These are phyloP conservation scores for Ampelocalamus luodianensis DNA, from an alignment of 176 grass and related monocot genomes.

Conservation along the genomic window DNA sequence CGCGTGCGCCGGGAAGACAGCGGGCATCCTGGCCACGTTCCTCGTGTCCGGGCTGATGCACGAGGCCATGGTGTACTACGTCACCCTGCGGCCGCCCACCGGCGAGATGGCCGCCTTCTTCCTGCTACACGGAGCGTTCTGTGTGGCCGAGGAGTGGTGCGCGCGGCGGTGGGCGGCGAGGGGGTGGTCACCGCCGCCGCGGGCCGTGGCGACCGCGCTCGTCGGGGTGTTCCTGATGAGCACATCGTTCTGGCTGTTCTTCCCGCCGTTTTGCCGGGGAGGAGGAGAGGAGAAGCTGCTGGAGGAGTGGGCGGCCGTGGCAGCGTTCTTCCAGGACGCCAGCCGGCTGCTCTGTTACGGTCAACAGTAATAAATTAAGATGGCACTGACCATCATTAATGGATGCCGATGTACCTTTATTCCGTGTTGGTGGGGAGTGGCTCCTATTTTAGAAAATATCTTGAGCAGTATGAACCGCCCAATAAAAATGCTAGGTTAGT, in stretches of 20 bases:
- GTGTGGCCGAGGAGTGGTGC: conserved; percentile 40
- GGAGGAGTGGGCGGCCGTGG: conserved; percentile 12
- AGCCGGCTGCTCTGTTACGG: neutral
- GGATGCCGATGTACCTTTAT: too few species aligned
- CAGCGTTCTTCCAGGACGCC: neutral
- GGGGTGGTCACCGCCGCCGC: conserved; percentile 17
- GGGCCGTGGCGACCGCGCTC: neutral
- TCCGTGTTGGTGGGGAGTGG: too few species aligned
- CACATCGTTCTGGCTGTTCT: conserved; percentile 51
- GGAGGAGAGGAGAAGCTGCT: conserved; percentile 39
- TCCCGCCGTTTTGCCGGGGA: conserved; percentile 40
- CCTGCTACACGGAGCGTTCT: conserved; percentile 47
- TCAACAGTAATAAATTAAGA: neutral
- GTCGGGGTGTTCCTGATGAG: conserved; percentile 29
- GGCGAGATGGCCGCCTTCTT: conserved; percentile 55
- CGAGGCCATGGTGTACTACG: conserved; percentile 57
- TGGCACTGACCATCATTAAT: too few species aligned
- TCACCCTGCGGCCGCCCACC: conserved; percentile 2
- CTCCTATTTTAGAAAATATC: too few species aligned
- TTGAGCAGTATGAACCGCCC: too few species aligned
- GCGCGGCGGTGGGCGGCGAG: conserved; percentile 6
- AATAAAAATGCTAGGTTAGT: too few species aligned
- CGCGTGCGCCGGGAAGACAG: neutral
- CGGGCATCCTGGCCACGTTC: conserved; percentile 46
- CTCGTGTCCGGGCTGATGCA: conserved; percentile 69